Percentiles rank a stretch among this genome's conserved stretches.
Evolutionary conservation across 2,329 filamentous ascomycete genomes (phyloP).

Genomic region (Aspergillus phoenicis): DNA sequence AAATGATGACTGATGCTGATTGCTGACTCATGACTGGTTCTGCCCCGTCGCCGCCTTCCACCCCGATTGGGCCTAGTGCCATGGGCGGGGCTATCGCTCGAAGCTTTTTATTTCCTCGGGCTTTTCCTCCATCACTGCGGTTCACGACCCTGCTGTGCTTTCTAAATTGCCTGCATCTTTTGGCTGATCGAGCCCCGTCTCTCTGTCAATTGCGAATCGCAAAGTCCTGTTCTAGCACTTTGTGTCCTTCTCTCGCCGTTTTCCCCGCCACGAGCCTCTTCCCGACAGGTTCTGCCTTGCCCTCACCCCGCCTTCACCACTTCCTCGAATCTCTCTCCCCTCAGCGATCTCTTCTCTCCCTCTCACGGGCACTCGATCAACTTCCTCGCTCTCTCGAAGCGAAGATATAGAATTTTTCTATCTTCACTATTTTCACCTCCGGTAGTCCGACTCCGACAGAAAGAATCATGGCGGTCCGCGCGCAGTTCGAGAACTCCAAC

Average conservation of each 20-base stretch:
- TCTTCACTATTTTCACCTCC: neutral
- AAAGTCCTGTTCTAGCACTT: neutral
- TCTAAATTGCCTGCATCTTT: neutral
- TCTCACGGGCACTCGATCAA: neutral
- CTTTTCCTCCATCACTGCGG: conserved; percentile 10
- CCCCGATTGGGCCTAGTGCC: conserved; percentile 23
- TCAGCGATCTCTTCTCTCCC: conserved; percentile 1
- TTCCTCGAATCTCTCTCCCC: neutral
- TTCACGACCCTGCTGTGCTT: neutral
- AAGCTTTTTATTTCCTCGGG: conserved; percentile 14
- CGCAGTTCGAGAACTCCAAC: conserved; percentile 55
- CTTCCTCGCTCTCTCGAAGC: neutral
- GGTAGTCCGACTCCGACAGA: neutral
- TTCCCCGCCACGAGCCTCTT: neutral
- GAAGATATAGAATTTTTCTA: neutral
- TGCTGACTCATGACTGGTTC: conserved; percentile 16
- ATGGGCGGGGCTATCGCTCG: conserved; percentile 11
- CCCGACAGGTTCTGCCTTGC: neutral
- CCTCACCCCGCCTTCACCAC: conserved; percentile 8
- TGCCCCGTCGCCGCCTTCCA: conserved; percentile 1
- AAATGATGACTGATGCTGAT: conserved; percentile 16
- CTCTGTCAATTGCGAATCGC: neutral
- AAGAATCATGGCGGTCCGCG: conserved; percentile 50
- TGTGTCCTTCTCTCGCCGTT: neutral
- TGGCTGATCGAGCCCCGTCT: neutral